Base-by-base conservation (phyloP, 345 rosid species). In the Gossypium raimondii region DNA sequence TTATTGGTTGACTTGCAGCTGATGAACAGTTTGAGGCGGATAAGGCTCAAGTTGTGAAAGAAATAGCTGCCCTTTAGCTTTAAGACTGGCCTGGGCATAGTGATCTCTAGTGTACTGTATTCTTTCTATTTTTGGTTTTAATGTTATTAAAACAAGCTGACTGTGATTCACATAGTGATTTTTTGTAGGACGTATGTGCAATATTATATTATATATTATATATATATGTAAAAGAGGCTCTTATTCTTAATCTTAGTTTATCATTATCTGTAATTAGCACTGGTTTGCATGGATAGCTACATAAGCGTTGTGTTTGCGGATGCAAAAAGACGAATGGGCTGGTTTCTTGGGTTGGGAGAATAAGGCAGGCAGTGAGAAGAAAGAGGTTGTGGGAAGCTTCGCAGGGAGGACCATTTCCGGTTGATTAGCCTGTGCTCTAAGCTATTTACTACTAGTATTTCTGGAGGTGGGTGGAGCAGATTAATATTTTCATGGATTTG, bases 11-110 rank as follows among this genome's bases (percentile, higher is more conserved):
- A 75, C 13, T 79, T 79, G 68, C 97, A 92, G 99, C 91, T 90
- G 93, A 95, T 52, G 96, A 89, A 78, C 94, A 91, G 75, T 93
- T 93, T 65, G 98, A 95, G 82, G 92, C 93, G 48, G 98, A 95
- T 84, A 95, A 95, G 77, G 94, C 92, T 56, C 97, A 87, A 81
- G 96, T 95, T 59, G 85, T 95, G 82, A 90, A 79, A 79, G 98
- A 91, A 86, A 92, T 94, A 18, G 87, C 90, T 29, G 79, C 84
- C 13, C 95, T 94, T 25, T 91, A 92, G 74, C 86, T 86, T 1
- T 74, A 67, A 66, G 85, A 81, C 41, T n/a, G 44, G 10, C 47
- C 75, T 11, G 48, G 10, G 29, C 75, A 45, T 79, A 75, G 52
- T 69, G 53, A 77, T 62, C 72, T 44, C 13, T 65, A 29, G 22